Conservation (phyloP, 805 yeast species). For the Nakazawaea pomicola region DNA sequence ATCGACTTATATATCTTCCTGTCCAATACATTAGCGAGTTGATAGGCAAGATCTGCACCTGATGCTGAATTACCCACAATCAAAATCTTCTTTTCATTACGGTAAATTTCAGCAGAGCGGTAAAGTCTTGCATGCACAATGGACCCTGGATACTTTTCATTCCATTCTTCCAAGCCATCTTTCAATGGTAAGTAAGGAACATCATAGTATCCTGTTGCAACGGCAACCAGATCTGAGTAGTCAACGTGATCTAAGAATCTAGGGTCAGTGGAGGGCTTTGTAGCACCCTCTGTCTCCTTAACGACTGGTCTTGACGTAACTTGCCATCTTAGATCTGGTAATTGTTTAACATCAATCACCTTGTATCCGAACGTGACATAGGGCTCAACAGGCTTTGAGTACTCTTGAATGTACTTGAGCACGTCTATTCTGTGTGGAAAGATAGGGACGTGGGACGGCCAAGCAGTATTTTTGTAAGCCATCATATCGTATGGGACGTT, state of each 20-base stretch:
- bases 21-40: conserved; percentile 41
- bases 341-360: conserved; percentile 36
- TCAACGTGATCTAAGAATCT: conserved; percentile 25
- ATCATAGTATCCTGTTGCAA: conserved; percentile 60
- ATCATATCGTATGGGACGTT: conserved; percentile 62
- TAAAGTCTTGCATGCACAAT: conserved; percentile 56
- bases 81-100: conserved; percentile 39
- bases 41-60: conserved; percentile 67
- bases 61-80: conserved; percentile 76
- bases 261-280: conserved; percentile 12
- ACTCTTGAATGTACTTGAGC: conserved; percentile 47
- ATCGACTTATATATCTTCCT: conserved; percentile 42
- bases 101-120: conserved; percentile 38
- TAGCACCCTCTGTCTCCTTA: conserved; percentile 28
- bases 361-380: conserved; percentile 39
- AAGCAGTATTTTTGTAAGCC: conserved; percentile 56
- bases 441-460: conserved; percentile 37
- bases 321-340: conserved; percentile 34
- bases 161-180: conserved; percentile 48
- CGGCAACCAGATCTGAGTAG: conserved; percentile 55
- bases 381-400: conserved; percentile 36
- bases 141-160: conserved; percentile 35
- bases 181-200: conserved; percentile 56
- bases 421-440: conserved; percentile 61
- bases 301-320: conserved; percentile 31